phyloP scores from a whole-genome alignment of 345 rosid genomes.

The Gossypium sturtianum region DNA sequence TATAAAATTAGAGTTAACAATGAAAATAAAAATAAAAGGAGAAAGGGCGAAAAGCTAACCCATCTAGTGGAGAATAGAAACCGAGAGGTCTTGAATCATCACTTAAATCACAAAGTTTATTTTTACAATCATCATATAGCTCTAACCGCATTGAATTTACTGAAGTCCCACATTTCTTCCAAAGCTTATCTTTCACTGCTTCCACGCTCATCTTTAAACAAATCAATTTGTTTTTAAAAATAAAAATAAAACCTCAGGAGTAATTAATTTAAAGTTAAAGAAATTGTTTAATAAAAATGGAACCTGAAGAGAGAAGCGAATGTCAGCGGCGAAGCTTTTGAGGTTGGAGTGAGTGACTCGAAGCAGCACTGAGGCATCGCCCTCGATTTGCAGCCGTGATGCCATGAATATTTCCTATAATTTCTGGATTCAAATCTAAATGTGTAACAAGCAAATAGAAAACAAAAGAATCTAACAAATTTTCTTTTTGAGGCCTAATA shows the following conservation, averaged over 20 bases:
- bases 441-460: too few species aligned
- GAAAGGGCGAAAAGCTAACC: slow-evolving; percentile 31
- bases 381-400: slow-evolving; percentile 38
- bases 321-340: slow-evolving; percentile 66
- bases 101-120: slow-evolving; percentile 14
- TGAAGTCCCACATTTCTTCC: slow-evolving; percentile 86
- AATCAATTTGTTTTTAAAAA: not conserved
- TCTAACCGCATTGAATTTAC: slow-evolving; percentile 66
- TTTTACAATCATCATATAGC: slow-evolving; percentile 71
- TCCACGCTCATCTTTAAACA: slow-evolving; percentile 50
- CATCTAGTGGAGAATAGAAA: slow-evolving; percentile 72
- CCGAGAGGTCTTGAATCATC: slow-evolving; percentile 32
- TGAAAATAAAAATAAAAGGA: not conserved
- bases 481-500: too few species aligned
- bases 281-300: not conserved
- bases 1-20: not conserved
- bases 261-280: not conserved
- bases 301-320: slow-evolving; percentile 30
- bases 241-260: not conserved
- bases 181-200: slow-evolving; percentile 82
- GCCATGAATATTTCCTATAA: slow-evolving; percentile 20
- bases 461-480: too few species aligned
- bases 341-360: slow-evolving; percentile 73
- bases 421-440: too few species aligned
- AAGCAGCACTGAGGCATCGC: slow-evolving; percentile 64